These are phyloP conservation scores for Thelonectria discophora DNA, from an alignment of 2,329 filamentous ascomycete species.

Conservation along the genomic window DNA sequence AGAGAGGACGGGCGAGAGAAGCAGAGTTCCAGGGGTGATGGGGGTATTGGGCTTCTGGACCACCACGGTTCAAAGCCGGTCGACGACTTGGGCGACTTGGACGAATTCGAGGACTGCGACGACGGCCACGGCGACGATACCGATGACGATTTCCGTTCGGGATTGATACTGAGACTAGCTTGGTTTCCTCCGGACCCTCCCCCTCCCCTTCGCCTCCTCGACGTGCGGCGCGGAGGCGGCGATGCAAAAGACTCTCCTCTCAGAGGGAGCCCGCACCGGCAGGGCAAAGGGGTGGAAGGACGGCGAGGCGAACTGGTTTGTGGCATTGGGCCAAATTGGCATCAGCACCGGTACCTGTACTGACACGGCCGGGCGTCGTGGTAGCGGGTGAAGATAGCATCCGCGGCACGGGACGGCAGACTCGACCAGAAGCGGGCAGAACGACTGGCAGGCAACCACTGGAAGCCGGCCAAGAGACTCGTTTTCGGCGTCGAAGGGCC, in stretches of 20 bases:
- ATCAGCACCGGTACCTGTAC: constrained; percentile 1
- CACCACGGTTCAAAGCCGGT: not conserved
- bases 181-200: not conserved
- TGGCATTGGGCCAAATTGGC: not conserved
- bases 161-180: not conserved
- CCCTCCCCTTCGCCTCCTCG: not conserved
- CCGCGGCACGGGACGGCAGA: constrained; percentile 1
- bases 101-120: not conserved
- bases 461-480: not conserved
- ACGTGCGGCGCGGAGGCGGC: not conserved
- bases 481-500: constrained; percentile 8
- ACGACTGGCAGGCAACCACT: not conserved
- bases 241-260: too few relatives aligned
- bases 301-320: constrained; percentile 1
- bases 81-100: not conserved
- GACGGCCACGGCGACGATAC: not conserved
- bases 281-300: constrained; percentile 2
- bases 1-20: constrained; percentile 7
- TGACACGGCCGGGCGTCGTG: constrained; percentile 18
- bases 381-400: constrained; percentile 9
- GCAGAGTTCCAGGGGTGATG: not conserved
- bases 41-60: not conserved
- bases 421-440: not conserved
- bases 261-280: not conserved
- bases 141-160: not conserved